Evolutionary conservation across 106 monocot genomes (phyloP), one percentile per base, ranked within the genome.

Genomic region (Dactylorhiza incarnata): DNA sequence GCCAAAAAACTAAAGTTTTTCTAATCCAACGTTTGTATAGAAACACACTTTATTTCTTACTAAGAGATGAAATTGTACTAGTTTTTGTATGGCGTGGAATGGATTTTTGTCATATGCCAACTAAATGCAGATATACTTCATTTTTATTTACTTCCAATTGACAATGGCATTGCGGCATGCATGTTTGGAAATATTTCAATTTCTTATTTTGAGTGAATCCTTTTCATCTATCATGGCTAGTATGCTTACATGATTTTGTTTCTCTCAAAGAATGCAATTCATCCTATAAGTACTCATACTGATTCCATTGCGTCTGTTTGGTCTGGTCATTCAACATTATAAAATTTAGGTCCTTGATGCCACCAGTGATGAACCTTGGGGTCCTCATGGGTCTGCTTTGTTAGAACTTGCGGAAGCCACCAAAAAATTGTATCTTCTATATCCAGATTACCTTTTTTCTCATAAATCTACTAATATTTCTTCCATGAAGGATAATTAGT

Each of bases 321-420:
- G 6, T 49, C 47, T 72, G 17, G 44, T 12, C 12, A 49, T 49
- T 72, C 23, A n/a, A 72, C 72, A 48, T 72, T 6, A 3, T 22
- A 72, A 72, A 72, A 49, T 73, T 26, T 47, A 99, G 99, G 99
- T 92, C 81, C 92, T 99, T 70, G 99, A 99, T 94, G 94, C 99
- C 52, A 99, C 99, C 37, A 99, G 77, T 45, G 82, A 89, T 82
- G 99, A 99, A 80, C 89, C 99, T 16, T 99, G 99, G 99, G 99
- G 99, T 74, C 99, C 94, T 82, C 99, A 99, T 84, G 99, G 99
- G 16, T 88, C 99, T 74, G 89, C 87, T 81, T 82, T 99, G 75
- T 76, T 80, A 67, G 99, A 99, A 50, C 77, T 99, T 61, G 89
- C 99, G 45, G 82, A 79, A 49, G 91, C 89, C 75, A 94, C 99